Base-by-base conservation (phyloP, 2,329 filamentous ascomycete genomes). In the Colletotrichum eremochloae region DNA sequence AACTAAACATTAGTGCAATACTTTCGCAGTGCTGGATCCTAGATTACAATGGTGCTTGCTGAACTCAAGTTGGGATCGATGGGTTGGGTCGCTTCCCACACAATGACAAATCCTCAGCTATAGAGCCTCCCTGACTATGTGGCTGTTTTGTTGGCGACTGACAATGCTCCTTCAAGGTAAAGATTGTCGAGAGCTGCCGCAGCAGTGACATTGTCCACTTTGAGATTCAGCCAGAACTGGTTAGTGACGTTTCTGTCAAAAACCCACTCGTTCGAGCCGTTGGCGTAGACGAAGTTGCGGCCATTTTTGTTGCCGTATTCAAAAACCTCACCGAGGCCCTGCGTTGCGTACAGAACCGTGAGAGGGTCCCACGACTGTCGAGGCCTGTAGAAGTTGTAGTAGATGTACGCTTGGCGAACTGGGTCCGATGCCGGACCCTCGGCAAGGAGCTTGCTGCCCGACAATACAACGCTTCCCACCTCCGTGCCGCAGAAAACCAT, bases 211-310 rank as follows among this genome's bases (percentile, higher is more conserved):
- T 82, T 79, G 20, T 75, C 74, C 2, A 77, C 76, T 60, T 74
- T 81, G 50, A 85, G 72, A 56, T 74, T 76, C 60, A 86, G 68
- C 78, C 81, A 86, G 65, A 80, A 79, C 77, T 86, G 84, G 50
- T 82, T 81, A 20, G 74, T 81, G 5, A 78, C 75, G 8, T 31
- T 33, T 20, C 77, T 67, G 50, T 86, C 82, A 18, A 78, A 76
- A 2, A 85, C 74, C 85, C 85, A 86, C n/a, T 61, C 60, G 73
- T 86, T 86, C 5, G 81, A 78, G 2, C 85, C 84, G 48, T 86
- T 80, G 0, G 76, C 68, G 24, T 75, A 74, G 3, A 86, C 80
- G 50, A 79, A 73, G 70, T 86, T 86, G 68, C 82, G 83, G 5
- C 85, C 84, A 15, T 72, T 73, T 14, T 76, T 74, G 57, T 84